These are phyloP conservation scores for Zizania latifolia DNA, from an alignment of 176 grass and related monocot genomes.

Conservation along the genomic window DNA sequence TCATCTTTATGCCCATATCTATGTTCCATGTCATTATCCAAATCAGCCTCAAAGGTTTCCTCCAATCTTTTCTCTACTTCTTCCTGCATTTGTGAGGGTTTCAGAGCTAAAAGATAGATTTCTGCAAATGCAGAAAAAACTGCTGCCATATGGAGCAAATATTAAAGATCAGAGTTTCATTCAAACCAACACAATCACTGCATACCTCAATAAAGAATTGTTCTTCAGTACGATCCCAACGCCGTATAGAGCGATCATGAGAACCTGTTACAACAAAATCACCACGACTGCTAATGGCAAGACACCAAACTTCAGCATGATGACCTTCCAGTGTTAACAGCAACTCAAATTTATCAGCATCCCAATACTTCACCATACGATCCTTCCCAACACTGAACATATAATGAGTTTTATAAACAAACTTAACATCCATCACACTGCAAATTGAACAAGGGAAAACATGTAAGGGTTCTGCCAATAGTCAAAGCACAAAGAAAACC, in stretches of 20 bases:
- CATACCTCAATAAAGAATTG: conserved; percentile 86
- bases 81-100: conserved; percentile 37
- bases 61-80: conserved; percentile 88
- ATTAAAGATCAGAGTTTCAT: conserved; percentile 17
- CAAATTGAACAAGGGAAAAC: conserved; percentile 17
- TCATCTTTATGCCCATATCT: conserved; percentile 74
- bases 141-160: neutral
- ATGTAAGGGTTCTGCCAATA: neutral
- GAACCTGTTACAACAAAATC: conserved; percentile 91
- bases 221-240: conserved; percentile 97
- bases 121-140: neutral
- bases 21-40: conserved; percentile 64
- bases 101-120: neutral
- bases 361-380: conserved; percentile 86
- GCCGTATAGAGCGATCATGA: conserved; percentile 87
- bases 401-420: conserved; percentile 88
- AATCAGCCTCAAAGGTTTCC: conserved; percentile 84
- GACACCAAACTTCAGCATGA: conserved; percentile 97
- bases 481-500: neutral
- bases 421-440: conserved; percentile 96
- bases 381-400: conserved; percentile 98
- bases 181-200: neutral
- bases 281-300: conserved; percentile 70
- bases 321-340: conserved; percentile 91
- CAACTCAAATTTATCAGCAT: conserved; percentile 97